These are phyloP conservation scores for Meyerozyma athensensis DNA, from an alignment of 1,139 yeast species.

Conservation along the genomic window DNA sequence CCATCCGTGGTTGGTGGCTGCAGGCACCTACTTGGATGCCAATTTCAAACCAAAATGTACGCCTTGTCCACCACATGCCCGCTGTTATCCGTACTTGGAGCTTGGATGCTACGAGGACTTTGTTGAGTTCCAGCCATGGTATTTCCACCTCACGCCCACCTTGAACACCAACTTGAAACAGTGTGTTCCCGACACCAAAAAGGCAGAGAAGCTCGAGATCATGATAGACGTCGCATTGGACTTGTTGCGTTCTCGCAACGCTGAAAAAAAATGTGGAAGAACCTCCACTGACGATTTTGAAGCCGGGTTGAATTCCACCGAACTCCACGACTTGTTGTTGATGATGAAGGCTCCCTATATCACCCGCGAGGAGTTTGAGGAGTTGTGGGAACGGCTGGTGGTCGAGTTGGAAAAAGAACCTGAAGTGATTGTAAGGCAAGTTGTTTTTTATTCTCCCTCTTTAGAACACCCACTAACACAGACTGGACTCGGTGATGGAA, in stretches of 20 bases:
- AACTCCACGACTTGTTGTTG: constrained; percentile 55
- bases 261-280: constrained; percentile 62
- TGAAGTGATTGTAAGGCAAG: constrained; percentile 85
- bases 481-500: constrained; percentile 26
- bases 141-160: constrained; percentile 52
- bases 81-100: constrained; percentile 58
- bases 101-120: constrained; percentile 70
- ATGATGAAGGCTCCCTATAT: constrained; percentile 57
- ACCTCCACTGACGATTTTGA: constrained; percentile 31
- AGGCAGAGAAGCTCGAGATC: constrained; percentile 62
- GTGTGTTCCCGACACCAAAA: constrained; percentile 77
- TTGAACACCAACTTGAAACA: constrained; percentile 38
- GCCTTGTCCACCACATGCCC: constrained; percentile 78
- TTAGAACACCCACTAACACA: constrained; percentile 20
- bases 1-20: constrained; percentile 13
- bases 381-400: constrained; percentile 69
- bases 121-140: constrained; percentile 51
- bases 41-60: constrained; percentile 59
- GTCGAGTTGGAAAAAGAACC: constrained; percentile 65
- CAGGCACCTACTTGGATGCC: constrained; percentile 31
- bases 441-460: constrained; percentile 17
- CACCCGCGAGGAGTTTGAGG: constrained; percentile 71
- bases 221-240: constrained; percentile 67
- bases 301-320: constrained; percentile 50
- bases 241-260: constrained; percentile 64